These are phyloP conservation scores for Rosa chinensis DNA, from an alignment of 306 rosid species.

Conservation along the genomic window DNA sequence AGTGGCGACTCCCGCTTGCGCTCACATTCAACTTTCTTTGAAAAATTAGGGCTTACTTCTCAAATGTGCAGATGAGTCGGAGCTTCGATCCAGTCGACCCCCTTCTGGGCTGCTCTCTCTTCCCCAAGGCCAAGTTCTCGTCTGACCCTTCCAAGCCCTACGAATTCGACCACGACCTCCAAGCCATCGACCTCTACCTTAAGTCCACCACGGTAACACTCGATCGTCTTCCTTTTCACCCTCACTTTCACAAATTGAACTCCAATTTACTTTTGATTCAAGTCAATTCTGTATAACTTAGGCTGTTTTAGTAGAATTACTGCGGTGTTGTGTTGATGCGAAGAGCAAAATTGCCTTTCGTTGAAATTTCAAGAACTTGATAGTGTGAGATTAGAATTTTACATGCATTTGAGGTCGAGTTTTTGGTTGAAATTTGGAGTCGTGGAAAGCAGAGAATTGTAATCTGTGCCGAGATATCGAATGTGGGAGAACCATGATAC, in stretches of 20 bases:
- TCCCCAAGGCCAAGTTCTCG: slow-evolving; percentile 24
- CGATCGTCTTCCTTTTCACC: neutral
- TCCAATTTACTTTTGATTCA: neutral
- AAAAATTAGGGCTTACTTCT: neutral
- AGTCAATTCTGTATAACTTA: neutral
- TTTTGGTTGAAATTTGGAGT: neutral
- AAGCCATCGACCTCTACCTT: slow-evolving; percentile 52
- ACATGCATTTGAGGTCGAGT: neutral
- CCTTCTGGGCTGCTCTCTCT: slow-evolving; percentile 51
- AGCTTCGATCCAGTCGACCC: slow-evolving; percentile 46
- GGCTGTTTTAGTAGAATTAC: neutral
- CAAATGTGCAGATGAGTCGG: slow-evolving; percentile 31
- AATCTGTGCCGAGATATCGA: neutral
- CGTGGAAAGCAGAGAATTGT: neutral
- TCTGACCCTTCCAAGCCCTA: slow-evolving; percentile 33
- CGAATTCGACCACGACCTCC: slow-evolving; percentile 40
- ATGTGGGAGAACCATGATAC: neutral
- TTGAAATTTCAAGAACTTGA: neutral
- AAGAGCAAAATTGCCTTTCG: neutral
- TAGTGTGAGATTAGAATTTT: too few relatives aligned
- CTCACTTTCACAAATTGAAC: neutral
- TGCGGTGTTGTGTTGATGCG: neutral
- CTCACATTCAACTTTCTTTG: neutral
- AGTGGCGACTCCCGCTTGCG: neutral
- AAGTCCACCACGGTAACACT: slow-evolving; percentile 47